Conservation (phyloP, 164 flowering plant genomes). For the Taxillus chinensis region DNA sequence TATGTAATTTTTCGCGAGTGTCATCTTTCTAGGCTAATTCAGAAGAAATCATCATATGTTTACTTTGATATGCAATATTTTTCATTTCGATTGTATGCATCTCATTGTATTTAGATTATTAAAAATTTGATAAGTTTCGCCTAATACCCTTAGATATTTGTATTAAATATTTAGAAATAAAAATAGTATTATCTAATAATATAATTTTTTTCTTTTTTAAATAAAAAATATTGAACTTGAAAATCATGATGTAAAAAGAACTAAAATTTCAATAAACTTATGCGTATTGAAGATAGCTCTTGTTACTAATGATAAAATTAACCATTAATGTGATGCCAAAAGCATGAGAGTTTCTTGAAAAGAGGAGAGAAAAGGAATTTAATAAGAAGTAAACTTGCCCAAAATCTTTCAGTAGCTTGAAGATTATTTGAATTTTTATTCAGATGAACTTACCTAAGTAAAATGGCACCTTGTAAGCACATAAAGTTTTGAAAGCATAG, state of each 20-base stretch:
- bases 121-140: slow-evolving; percentile 91
- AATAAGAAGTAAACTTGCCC: too few species aligned
- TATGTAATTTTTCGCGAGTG: slow-evolving; percentile 50
- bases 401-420: slow-evolving; percentile 79
- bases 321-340: neutral
- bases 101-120: slow-evolving; percentile 84
- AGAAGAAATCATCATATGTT: slow-evolving; percentile 55
- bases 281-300: neutral
- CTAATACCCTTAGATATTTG: slow-evolving; percentile 43
- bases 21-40: slow-evolving; percentile 50
- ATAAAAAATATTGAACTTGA: neutral
- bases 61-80: slow-evolving; percentile 64
- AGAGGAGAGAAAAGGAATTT: neutral
- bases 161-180: neutral
- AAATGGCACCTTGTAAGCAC: slow-evolving; percentile 1
- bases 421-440: slow-evolving; percentile 90
- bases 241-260: neutral
- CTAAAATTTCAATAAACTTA: neutral
- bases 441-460: slow-evolving; percentile 72
- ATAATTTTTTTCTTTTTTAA: neutral
- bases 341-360: neutral
- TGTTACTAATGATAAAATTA: neutral
- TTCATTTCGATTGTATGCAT: slow-evolving; percentile 74
- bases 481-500: neutral
- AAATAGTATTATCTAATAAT: neutral